Evolutionary conservation across 2,329 filamentous ascomycete species (phyloP).

Genomic region (Spiromastix sp.): DNA sequence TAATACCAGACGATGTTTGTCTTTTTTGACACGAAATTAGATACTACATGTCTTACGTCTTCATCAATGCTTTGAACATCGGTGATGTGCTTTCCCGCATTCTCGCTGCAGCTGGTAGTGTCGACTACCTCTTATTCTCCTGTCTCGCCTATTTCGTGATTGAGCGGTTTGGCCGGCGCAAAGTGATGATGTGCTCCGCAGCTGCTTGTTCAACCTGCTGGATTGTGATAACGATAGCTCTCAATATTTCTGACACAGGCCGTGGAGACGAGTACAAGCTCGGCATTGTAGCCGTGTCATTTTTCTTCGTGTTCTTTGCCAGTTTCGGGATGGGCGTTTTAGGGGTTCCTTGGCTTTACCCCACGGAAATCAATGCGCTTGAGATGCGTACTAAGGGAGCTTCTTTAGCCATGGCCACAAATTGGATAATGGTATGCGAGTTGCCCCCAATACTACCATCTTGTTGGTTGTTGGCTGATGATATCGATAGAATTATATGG

Average conservation of each 20-base stretch:
- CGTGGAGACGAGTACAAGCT: conserved; percentile 32
- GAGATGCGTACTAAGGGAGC: conserved; percentile 25
- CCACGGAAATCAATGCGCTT: conserved; percentile 25
- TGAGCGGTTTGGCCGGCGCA: conserved; percentile 38
- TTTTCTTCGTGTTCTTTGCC: conserved; percentile 33
- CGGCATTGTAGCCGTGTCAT: conserved; percentile 39
- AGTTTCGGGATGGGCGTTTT: conserved; percentile 30
- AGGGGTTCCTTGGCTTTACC: conserved; percentile 29
- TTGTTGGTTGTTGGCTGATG: background rate
- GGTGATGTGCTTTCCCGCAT: conserved; percentile 30
- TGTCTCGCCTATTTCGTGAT: conserved; percentile 36
- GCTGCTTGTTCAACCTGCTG: conserved; percentile 41
- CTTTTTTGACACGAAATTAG: conserved; percentile 7
- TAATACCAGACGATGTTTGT: conserved; percentile 4
- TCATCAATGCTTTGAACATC: conserved; percentile 33
- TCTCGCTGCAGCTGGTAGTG: conserved; percentile 36
- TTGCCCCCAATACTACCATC: background rate
- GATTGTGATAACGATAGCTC: conserved; percentile 37
- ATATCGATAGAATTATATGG: conserved; percentile 21
- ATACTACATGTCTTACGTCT: conserved; percentile 32
- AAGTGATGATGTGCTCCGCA: conserved; percentile 40
- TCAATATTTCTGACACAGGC: conserved; percentile 31
- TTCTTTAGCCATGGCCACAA: conserved; percentile 20
- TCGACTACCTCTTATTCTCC: conserved; percentile 37
- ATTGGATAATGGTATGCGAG: conserved; percentile 16